These are phyloP conservation scores for Hemileccinum impolitum DNA, from an alignment of 768 basidiomycete species.

Conservation along the genomic window DNA sequence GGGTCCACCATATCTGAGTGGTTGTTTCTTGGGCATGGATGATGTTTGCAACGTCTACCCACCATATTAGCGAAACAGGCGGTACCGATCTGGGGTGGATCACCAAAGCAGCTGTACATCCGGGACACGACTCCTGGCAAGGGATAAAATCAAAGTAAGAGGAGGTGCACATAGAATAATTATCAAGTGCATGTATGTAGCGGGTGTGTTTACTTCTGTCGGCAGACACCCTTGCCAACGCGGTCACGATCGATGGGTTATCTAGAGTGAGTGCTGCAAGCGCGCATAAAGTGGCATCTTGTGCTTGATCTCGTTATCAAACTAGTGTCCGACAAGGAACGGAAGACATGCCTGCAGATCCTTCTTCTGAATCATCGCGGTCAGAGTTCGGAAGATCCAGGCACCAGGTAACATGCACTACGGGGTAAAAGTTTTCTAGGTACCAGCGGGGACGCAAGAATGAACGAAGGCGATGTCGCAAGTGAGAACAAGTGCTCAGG, in stretches of 20 bases:
- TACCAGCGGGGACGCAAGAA: too few relatives aligned
- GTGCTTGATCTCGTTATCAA: constrained; percentile 38
- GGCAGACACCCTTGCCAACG: constrained; percentile 41
- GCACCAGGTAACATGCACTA: constrained; percentile 42
- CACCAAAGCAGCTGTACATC: constrained; percentile 73
- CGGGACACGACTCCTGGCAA: constrained; percentile 55
- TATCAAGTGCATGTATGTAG: constrained; percentile 2
- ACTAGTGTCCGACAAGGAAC: not conserved
- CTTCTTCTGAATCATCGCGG: constrained; percentile 43
- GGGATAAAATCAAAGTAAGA: constrained; percentile 42
- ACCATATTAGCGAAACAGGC: not conserved
- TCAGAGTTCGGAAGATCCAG: constrained; percentile 56
- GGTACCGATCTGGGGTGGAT: constrained; percentile 2
- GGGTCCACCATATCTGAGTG: constrained; percentile 39
- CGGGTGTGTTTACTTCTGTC: constrained; percentile 39
- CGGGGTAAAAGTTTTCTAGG: too few relatives aligned
- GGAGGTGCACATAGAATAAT: constrained; percentile 10
- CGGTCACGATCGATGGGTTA: constrained; percentile 48
- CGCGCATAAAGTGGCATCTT: constrained; percentile 63
- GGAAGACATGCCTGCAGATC: constrained; percentile 49
- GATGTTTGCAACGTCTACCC: constrained; percentile 55
- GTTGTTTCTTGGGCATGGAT: constrained; percentile 45
- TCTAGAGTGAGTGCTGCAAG: constrained; percentile 67
- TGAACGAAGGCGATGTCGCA: too few relatives aligned
- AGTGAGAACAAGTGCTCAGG: too few relatives aligned